Evolutionary conservation across 2,329 filamentous ascomycete genomes (phyloP).

Genomic region (Colletotrichum zoysiae): DNA sequence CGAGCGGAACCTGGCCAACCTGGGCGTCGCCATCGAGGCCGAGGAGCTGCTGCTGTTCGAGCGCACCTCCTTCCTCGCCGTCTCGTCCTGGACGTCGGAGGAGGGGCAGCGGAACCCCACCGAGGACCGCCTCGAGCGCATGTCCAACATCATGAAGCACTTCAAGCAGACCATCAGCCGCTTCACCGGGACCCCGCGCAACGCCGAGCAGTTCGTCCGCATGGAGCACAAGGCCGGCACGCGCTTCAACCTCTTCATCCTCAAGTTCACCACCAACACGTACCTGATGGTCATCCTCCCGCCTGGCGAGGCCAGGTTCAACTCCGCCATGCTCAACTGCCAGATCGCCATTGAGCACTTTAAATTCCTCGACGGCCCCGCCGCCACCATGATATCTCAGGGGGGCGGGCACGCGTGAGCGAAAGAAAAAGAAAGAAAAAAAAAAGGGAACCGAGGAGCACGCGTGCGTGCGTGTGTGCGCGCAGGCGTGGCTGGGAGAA

Average conservation of each 20-base stretch:
- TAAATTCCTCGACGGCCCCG: constrained; percentile 70
- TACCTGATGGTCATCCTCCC: constrained; percentile 94
- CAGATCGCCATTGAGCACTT: constrained; percentile 89
- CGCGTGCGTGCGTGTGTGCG: not conserved
- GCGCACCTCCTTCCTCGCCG: constrained; percentile 93
- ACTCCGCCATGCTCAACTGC: constrained; percentile 90
- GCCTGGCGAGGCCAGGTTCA: constrained; percentile 91
- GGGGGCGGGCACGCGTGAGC: constrained; percentile 21
- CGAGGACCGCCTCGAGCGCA: constrained; percentile 90
- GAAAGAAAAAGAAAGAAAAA: too few relatives aligned
- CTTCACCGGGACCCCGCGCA: constrained; percentile 84
- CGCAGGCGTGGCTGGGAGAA: constrained; percentile 3
- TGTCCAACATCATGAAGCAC: constrained; percentile 97
- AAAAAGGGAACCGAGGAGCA: not conserved
- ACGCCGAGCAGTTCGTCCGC: constrained; percentile 83
- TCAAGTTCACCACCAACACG: constrained; percentile 96
- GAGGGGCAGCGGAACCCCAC: constrained; percentile 86
- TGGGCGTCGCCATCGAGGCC: constrained; percentile 89
- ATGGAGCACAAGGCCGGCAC: constrained; percentile 83
- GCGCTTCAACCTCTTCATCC: constrained; percentile 92
- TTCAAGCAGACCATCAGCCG: constrained; percentile 89
- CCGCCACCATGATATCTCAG: constrained; percentile 45
- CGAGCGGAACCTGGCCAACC: constrained; percentile 83
- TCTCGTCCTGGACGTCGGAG: constrained; percentile 88
- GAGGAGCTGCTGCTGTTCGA: constrained; percentile 96